These are phyloP conservation scores for Hypoxylon rickii DNA, from an alignment of 495 filamentous ascomycete species.

Conservation along the genomic window DNA sequence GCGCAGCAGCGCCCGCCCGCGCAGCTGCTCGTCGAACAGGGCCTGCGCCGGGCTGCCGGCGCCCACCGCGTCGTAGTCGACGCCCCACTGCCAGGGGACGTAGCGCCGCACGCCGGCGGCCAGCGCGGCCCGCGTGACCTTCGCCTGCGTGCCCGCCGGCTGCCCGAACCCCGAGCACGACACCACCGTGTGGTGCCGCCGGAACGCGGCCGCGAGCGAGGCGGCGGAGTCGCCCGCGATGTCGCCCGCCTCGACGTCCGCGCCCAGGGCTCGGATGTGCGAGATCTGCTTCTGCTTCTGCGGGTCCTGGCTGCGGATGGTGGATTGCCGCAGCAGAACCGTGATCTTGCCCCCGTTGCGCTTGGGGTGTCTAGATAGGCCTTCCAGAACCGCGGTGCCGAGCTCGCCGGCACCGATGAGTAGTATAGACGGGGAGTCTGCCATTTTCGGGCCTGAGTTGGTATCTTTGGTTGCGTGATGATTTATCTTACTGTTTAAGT, in stretches of 20 bases:
- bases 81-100: slow-evolving; percentile 70
- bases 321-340: slow-evolving; percentile 55
- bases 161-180: slow-evolving; percentile 59
- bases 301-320: slow-evolving; percentile 44
- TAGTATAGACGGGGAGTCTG: slow-evolving; percentile 48
- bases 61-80: slow-evolving; percentile 66
- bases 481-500: not conserved
- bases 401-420: slow-evolving; percentile 67
- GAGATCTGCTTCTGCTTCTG: slow-evolving; percentile 29
- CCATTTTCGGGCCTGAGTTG: not conserved
- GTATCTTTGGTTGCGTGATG: not conserved
- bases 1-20: slow-evolving; percentile 58
- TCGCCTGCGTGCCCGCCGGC: slow-evolving; percentile 55
- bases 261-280: slow-evolving; percentile 40
- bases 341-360: slow-evolving; percentile 41
- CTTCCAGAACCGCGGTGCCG: slow-evolving; percentile 56
- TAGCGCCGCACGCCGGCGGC: slow-evolving; percentile 50
- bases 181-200: slow-evolving; percentile 55
- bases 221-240: slow-evolving; percentile 43
- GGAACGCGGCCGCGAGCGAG: slow-evolving; percentile 52
- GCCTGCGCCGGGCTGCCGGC: slow-evolving; percentile 57
- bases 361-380: slow-evolving; percentile 50
- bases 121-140: slow-evolving; percentile 56
- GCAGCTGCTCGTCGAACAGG: slow-evolving; percentile 66
- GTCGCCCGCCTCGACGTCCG: slow-evolving; percentile 53